These are phyloP conservation scores for Sporisorium sorghi DNA, from an alignment of 1,284 basidiomycete species.

Conservation along the genomic window DNA sequence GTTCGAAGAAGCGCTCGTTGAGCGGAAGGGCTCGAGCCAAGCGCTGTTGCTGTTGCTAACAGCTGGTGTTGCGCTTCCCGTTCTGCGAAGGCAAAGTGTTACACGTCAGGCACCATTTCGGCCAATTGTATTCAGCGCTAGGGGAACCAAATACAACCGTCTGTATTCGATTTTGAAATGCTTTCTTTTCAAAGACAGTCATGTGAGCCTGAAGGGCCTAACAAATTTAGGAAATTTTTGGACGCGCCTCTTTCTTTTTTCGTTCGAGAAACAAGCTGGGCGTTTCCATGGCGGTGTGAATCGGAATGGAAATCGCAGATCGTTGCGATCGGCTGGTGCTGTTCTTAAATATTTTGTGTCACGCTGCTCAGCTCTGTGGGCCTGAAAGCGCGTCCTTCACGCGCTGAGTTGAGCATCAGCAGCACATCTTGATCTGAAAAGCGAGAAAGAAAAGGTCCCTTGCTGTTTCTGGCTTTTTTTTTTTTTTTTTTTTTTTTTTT, in stretches of 20 bases:
- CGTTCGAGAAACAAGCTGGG: not conserved
- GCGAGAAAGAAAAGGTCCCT: too few species aligned
- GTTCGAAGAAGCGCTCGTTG: conserved; percentile 7
- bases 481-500: not conserved
- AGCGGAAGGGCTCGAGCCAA: conserved; percentile 10
- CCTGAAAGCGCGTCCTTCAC: too few species aligned
- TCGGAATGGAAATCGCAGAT: too few species aligned
- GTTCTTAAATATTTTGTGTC: too few species aligned
- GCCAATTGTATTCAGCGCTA: not conserved
- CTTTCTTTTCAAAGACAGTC: too few species aligned
- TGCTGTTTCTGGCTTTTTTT: too few species aligned
- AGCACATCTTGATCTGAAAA: too few species aligned
- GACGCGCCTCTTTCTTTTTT: not conserved
- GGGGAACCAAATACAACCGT: not conserved
- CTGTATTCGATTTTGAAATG: not conserved
- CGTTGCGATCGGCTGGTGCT: too few species aligned
- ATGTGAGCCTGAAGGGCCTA: too few species aligned
- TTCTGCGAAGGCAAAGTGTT: not conserved
- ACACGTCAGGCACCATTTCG: conserved; percentile 1
- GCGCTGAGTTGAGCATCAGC: too few species aligned
- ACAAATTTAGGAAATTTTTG: not conserved
- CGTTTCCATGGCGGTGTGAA: too few species aligned
- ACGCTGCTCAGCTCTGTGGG: too few species aligned
- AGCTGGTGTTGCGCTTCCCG: conserved; percentile 5
- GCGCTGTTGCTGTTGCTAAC: not conserved